Evolutionary conservation across 2,329 filamentous ascomycete species (phyloP), one percentile per base, ranked within the genome.

Genomic region (Lecanosticta acicola): DNA sequence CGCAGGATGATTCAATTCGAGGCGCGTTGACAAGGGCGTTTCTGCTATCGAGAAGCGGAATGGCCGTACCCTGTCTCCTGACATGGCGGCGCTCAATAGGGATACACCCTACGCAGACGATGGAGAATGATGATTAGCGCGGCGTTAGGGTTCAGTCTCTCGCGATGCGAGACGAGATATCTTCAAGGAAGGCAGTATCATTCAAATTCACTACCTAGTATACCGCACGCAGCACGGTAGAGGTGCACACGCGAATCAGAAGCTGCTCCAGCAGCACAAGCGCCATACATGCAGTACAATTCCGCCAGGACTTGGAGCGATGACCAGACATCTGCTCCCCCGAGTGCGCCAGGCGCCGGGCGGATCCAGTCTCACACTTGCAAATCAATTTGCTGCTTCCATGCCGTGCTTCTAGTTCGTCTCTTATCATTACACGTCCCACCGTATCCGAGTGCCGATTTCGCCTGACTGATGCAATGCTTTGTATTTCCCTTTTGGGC

Each of bases 1-100:
- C 38, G 45, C 14, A 94, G 91, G 64, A 96, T 97, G 90, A 90
- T 97, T 41, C 93, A 98, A 72, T 97, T 98, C 63, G 90, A 98
- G 75, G 93, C 93, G 41, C 81, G 91, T 71, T 97, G 55, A 58
- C 34, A 10, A n/a, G 34, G 17, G 26, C 26, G 20, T 45, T 39
- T 37, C n/a, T n/a, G n/a, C n/a, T n/a, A n/a, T n/a, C n/a, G n/a
- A n/a, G 13, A 14, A 26, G 19, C 19, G 37, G 37, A 19, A 39
- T 4, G 19, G 17, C 13, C 11, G 24, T 5, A 29, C n/a, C n/a
- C n/a, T n/a, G n/a, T n/a, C 24, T 29, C 24, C 5, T 29, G 24
- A 29, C 24, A 29, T 29, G n/a, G n/a, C n/a, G n/a, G n/a, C n/a
- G n/a, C n/a, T n/a, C n/a, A n/a, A n/a, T n/a, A n/a, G n/a, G n/a